phyloP scores from a whole-genome alignment of 768 basidiomycete genomes.

The Phylloporus sp. region DNA sequence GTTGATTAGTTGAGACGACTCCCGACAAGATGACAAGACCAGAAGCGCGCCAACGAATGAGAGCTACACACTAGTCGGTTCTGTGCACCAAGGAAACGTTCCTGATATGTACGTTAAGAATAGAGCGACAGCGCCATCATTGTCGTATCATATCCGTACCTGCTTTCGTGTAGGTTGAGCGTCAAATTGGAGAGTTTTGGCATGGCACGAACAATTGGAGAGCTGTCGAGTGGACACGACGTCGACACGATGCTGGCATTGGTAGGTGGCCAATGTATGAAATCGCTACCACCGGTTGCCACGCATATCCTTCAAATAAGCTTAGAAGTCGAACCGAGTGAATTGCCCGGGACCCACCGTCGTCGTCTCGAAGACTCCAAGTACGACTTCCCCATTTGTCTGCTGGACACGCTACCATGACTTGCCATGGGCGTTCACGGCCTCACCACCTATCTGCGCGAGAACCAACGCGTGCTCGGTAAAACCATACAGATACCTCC shows the following conservation, averaged over 20 bases:
- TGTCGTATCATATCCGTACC: not conserved
- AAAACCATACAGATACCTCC: constrained; percentile 32
- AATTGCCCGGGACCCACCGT: not conserved
- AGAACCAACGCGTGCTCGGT: constrained; percentile 40
- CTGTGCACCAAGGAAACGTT: not conserved
- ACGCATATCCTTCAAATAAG: constrained; percentile 4
- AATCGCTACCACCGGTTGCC: constrained; percentile 2
- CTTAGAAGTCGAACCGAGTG: not conserved
- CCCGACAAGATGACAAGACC: not conserved
- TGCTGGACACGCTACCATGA: not conserved
- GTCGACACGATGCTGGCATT: not conserved
- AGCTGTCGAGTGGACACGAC: not conserved
- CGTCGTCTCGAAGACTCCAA: no score
- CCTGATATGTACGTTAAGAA: not conserved
- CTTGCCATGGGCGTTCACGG: constrained; percentile 50
- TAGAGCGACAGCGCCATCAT: not conserved
- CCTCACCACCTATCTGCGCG: constrained; percentile 48
- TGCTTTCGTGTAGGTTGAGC: no score
- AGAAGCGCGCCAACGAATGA: not conserved
- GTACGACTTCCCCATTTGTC: constrained; percentile 9
- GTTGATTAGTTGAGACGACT: not conserved
- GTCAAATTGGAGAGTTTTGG: not conserved
- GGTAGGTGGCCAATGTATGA: constrained; percentile 1
- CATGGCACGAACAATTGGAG: not conserved
- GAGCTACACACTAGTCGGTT: not conserved